Conservation (phyloP, 345 rosid species). For the Limnanthes douglasii region DNA sequence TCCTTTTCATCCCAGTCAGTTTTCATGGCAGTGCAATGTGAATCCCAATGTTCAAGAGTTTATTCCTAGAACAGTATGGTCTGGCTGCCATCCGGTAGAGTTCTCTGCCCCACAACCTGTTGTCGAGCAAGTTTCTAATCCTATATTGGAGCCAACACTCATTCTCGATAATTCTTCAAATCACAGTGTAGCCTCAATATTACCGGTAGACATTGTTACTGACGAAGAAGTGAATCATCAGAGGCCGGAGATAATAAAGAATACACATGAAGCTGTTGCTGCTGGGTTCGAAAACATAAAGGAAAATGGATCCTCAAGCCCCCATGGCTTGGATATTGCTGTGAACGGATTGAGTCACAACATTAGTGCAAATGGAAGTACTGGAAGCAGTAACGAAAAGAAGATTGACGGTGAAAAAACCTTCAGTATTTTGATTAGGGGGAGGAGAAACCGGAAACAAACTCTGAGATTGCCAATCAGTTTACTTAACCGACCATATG, state of each 20-base stretch:
- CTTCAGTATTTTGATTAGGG: constrained; percentile 79
- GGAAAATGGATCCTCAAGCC: constrained; percentile 22
- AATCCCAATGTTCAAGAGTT: constrained; percentile 45
- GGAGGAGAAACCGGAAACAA: constrained; percentile 79
- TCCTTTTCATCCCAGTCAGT: constrained; percentile 68
- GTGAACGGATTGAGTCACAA: constrained; percentile 13
- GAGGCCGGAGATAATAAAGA: constrained; percentile 20
- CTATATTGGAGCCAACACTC: constrained; percentile 26
- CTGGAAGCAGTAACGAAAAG: constrained; percentile 19
- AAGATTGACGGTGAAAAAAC: constrained; percentile 55
- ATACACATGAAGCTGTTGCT: constrained; percentile 13
- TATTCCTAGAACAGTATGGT: constrained; percentile 64
- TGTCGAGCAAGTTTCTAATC: constrained; percentile 47
- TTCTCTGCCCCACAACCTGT: constrained; percentile 47
- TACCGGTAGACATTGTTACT: constrained; percentile 38
- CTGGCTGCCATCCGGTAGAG: constrained; percentile 52
- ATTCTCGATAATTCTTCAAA: constrained; percentile 15
- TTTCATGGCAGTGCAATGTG: constrained; percentile 71
- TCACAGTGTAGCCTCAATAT: constrained; percentile 18
- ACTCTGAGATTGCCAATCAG: constrained; percentile 87
- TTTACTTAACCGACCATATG: constrained; percentile 76
- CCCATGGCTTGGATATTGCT: constrained; percentile 10
- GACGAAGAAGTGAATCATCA: constrained; percentile 21
- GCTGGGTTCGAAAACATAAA: constrained; percentile 13
- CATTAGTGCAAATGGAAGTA: constrained; percentile 12